Conservation (phyloP, 768 basidiomycete species). For the Leccinum arenicola region DNA sequence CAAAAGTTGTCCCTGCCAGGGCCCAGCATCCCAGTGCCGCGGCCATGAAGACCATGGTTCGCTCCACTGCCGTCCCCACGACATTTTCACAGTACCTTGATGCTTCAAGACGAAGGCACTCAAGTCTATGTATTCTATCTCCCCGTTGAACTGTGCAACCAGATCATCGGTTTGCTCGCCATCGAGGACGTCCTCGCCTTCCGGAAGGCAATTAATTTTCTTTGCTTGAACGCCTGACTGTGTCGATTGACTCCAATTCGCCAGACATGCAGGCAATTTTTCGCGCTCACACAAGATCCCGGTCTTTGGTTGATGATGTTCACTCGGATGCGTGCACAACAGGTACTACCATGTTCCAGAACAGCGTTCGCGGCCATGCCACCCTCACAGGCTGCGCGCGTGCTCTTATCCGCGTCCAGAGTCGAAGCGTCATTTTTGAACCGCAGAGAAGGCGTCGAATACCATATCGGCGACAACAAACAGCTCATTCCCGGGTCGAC, state of each 20-base stretch:
- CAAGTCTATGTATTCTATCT: neutral
- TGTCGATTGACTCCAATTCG: neutral
- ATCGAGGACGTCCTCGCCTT: constrained; percentile 18
- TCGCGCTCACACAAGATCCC: constrained; percentile 14
- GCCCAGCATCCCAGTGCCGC: neutral
- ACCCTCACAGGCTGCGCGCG: constrained; percentile 10
- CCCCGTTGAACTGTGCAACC: constrained; percentile 19
- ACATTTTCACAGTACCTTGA: neutral
- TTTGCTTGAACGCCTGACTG: neutral
- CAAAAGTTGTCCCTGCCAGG: too few species aligned
- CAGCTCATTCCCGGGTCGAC: neutral
- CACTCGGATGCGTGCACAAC: constrained; percentile 4
- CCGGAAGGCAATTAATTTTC: constrained; percentile 7
- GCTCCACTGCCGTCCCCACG: neutral
- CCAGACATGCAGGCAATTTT: constrained; percentile 26
- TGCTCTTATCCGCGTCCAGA: constrained; percentile 10
- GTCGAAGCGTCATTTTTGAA: constrained; percentile 18
- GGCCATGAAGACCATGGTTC: neutral
- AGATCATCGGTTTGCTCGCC: constrained; percentile 14
- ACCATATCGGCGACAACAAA: neutral
- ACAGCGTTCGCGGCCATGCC: constrained; percentile 13
- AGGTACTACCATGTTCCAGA: constrained; percentile 17
- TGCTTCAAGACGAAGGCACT: neutral
- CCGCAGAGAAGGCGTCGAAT: constrained; percentile 2
- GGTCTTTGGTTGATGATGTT: constrained; percentile 21